phyloP scores from a whole-genome alignment of 768 basidiomycete species.

The Russula emetica region DNA sequence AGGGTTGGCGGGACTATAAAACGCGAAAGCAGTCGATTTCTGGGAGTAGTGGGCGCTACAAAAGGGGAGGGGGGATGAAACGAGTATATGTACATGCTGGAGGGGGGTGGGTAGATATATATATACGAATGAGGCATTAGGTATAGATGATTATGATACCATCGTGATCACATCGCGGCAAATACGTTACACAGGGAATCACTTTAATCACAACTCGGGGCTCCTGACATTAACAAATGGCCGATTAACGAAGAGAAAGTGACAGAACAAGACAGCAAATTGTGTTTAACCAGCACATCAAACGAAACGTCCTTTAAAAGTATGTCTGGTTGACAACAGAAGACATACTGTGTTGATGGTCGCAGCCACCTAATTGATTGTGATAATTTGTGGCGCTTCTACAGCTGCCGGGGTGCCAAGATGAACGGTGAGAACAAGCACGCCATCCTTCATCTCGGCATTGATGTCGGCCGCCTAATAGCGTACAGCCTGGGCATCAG shows the following conservation, averaged over 20 bases:
- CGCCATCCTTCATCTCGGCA: constrained; percentile 55
- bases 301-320: not conserved
- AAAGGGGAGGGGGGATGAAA: not conserved
- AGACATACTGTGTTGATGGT: not conserved
- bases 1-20: not conserved
- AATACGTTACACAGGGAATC: constrained; percentile 6
- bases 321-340: not conserved
- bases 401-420: constrained; percentile 44
- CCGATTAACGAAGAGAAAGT: constrained; percentile 4
- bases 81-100: constrained; percentile 20
- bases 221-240: not conserved
- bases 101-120: not conserved
- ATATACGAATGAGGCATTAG: constrained; percentile 7
- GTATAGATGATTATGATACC: constrained; percentile 8
- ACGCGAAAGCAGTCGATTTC: not conserved
- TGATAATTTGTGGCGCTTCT: constrained; percentile 49
- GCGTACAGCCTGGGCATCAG: constrained; percentile 26
- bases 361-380: constrained; percentile 36
- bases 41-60: constrained; percentile 19
- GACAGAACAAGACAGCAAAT: not conserved
- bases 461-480: constrained; percentile 50
- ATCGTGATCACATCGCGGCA: not conserved
- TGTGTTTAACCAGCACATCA: not conserved
- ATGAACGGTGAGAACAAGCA: constrained; percentile 53
- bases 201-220: not conserved